A percentile compares a stretch with the other conserved stretches of the same genome.
Conservation (phyloP, 805 yeast species). For the Ogataea polymorpha region DNA sequence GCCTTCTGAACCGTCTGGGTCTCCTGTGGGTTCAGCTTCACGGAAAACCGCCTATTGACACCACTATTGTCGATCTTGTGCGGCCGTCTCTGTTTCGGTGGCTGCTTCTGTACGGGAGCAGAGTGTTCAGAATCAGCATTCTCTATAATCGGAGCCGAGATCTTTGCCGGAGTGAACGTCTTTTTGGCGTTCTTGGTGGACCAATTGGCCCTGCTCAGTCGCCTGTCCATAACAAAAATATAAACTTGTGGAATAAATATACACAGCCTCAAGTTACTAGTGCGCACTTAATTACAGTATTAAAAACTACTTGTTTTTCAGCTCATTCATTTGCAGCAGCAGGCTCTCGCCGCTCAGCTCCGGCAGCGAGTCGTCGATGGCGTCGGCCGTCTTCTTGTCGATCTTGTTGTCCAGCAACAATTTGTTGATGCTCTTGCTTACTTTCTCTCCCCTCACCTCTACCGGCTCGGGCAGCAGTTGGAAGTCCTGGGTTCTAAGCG, state of each 20-base stretch:
- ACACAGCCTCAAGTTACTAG: not conserved
- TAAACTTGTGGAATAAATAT: not conserved
- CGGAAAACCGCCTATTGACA: slow-evolving; percentile 24
- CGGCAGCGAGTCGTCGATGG: slow-evolving; percentile 21
- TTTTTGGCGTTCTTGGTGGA: slow-evolving; percentile 17
- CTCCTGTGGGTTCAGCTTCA: slow-evolving; percentile 19
- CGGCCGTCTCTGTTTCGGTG: slow-evolving; percentile 12
- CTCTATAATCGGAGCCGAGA: slow-evolving; percentile 7
- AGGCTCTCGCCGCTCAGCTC: slow-evolving; percentile 21
- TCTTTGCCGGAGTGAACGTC: slow-evolving; percentile 5
- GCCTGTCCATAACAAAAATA: slow-evolving; percentile 15
- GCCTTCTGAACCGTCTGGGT: slow-evolving; percentile 7
- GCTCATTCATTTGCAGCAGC: slow-evolving; percentile 26
- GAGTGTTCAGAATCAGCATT: not conserved
- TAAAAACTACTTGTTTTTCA: slow-evolving; percentile 16
- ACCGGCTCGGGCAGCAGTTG: slow-evolving; percentile 8
- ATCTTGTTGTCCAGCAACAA: slow-evolving; percentile 16
- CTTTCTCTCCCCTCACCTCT: slow-evolving; percentile 9
- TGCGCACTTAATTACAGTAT: no score
- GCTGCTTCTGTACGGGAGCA: not conserved
- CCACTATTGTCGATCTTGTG: slow-evolving; percentile 21
- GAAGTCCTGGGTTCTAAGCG: slow-evolving; percentile 17
- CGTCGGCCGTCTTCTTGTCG: slow-evolving; percentile 11
- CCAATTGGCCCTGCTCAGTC: slow-evolving; percentile 29
- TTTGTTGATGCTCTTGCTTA: slow-evolving; percentile 19